phyloP scores from a whole-genome alignment of 768 basidiomycete species.

The Lentinus brumalis region DNA sequence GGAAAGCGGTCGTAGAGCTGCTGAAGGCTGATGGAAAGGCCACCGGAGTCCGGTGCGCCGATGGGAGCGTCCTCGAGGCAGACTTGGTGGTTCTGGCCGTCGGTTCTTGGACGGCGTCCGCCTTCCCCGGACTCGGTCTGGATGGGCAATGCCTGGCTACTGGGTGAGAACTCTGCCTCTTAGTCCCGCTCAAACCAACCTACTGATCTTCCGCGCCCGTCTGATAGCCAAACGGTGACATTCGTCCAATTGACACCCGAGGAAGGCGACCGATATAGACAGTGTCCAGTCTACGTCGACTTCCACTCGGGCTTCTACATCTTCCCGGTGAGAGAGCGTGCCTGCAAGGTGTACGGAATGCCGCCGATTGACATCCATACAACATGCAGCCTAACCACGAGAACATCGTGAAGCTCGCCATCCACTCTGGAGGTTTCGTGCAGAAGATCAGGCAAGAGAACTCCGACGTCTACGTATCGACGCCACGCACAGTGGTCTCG shows the following conservation, averaged over 20 bases:
- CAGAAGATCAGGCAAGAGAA: slow-evolving; percentile 31
- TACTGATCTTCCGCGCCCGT: background rate
- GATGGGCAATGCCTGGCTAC: slow-evolving; percentile 66
- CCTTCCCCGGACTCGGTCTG: slow-evolving; percentile 63
- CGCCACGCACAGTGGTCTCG: slow-evolving; percentile 72
- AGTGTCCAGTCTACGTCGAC: slow-evolving; percentile 72
- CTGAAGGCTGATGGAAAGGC: slow-evolving; percentile 42
- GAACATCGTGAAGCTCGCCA: slow-evolving; percentile 75
- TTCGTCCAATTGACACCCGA: slow-evolving; percentile 73
- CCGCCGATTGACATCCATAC: background rate
- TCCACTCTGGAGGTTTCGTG: slow-evolving; percentile 76
- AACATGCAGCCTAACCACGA: slow-evolving; percentile 60
- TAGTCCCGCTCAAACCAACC: background rate
- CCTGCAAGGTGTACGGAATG: background rate
- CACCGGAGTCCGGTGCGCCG: slow-evolving; percentile 61
- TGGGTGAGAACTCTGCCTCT: slow-evolving; percentile 54
- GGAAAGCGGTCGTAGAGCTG: slow-evolving; percentile 58
- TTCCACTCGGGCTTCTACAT: slow-evolving; percentile 76
- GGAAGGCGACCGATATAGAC: slow-evolving; percentile 63
- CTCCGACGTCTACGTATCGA: slow-evolving; percentile 53
- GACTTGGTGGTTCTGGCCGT: slow-evolving; percentile 69
- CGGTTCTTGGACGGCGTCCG: slow-evolving; percentile 85
- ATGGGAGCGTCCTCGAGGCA: slow-evolving; percentile 57
- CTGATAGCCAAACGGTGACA: slow-evolving; percentile 71
- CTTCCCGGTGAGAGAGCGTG: slow-evolving; percentile 65